Conservation (phyloP, 192 early-diverging fungal genomes). For the Entomortierella beljakovae region DNA sequence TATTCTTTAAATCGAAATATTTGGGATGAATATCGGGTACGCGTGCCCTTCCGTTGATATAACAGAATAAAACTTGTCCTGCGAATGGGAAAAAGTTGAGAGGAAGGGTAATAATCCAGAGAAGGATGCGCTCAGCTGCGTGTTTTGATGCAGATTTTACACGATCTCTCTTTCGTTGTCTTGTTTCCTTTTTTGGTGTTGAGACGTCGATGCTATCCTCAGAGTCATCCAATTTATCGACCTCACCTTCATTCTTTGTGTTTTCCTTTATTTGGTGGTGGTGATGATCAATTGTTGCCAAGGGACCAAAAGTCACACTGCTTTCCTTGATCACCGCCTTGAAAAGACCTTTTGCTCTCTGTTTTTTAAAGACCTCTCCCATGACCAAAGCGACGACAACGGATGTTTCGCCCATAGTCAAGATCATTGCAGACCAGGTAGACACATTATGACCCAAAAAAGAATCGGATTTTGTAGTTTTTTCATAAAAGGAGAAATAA, state of each 20-base stretch:
- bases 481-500: conserved; percentile 2
- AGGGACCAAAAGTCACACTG: conserved; percentile 17
- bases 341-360: conserved; percentile 21
- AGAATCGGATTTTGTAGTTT: neutral
- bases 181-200: neutral
- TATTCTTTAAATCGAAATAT: conserved; percentile 32
- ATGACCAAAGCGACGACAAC: conserved; percentile 31
- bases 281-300: conserved; percentile 15
- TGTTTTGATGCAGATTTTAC: conserved; percentile 13
- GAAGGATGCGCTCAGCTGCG: conserved; percentile 13
- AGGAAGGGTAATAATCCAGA: conserved; percentile 36
- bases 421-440: conserved; percentile 29
- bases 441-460: conserved; percentile 19
- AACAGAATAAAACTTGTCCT: conserved; percentile 25
- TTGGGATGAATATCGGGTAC: conserved; percentile 26
- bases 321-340: conserved; percentile 17
- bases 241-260: neutral
- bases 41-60: conserved; percentile 32
- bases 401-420: conserved; percentile 39
- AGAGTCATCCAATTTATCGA: neutral
- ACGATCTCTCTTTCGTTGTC: conserved; percentile 9
- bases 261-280: neutral
- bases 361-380: conserved; percentile 35
- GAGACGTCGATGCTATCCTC: conserved; percentile 17
- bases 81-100: conserved; percentile 33